Evolutionary conservation across 371 early-diverging fungal genomes (phyloP).

Genomic region (Mortierella sp.): DNA sequence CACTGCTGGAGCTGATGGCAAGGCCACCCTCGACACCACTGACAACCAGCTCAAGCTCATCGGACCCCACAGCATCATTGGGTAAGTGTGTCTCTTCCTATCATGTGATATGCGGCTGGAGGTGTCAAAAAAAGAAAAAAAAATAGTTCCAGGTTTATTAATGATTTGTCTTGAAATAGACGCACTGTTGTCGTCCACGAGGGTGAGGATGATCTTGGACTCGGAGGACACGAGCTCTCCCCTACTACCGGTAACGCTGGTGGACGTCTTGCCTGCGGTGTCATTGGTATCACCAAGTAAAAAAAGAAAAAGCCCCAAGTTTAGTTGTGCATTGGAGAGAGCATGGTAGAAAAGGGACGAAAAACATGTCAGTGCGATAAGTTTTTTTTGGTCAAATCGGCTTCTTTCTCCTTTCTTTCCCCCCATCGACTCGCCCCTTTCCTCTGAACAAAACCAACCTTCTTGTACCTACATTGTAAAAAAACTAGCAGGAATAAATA

Average conservation of each 20-base stretch:
- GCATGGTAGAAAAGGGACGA: not conserved
- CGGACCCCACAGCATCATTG: slow-evolving; percentile 80
- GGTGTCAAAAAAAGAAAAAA: not conserved
- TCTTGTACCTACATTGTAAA: no score
- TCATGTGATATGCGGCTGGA: not conserved
- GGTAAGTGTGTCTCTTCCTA: slow-evolving; percentile 57
- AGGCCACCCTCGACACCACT: slow-evolving; percentile 59
- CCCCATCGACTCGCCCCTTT: not conserved
- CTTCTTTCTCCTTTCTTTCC: not conserved
- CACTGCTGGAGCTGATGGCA: slow-evolving; percentile 64
- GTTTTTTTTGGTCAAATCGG: not conserved
- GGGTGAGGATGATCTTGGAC: slow-evolving; percentile 87
- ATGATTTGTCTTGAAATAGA: slow-evolving; percentile 37
- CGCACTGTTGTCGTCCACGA: slow-evolving; percentile 90
- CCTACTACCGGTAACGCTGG: slow-evolving; percentile 90
- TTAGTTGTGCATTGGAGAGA: no score
- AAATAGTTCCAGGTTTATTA: not conserved
- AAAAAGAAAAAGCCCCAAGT: no score
- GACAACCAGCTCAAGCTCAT: slow-evolving; percentile 74
- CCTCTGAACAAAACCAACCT: not conserved
- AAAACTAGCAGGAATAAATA: no score
- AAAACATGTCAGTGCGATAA: slow-evolving; percentile 20
- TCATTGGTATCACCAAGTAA: slow-evolving; percentile 79
- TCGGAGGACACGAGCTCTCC: slow-evolving; percentile 80
- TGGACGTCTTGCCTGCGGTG: slow-evolving; percentile 87